Evolutionary conservation across 1,284 basidiomycete genomes (phyloP).

Genomic region (Exobasidium cylindrosporum): DNA sequence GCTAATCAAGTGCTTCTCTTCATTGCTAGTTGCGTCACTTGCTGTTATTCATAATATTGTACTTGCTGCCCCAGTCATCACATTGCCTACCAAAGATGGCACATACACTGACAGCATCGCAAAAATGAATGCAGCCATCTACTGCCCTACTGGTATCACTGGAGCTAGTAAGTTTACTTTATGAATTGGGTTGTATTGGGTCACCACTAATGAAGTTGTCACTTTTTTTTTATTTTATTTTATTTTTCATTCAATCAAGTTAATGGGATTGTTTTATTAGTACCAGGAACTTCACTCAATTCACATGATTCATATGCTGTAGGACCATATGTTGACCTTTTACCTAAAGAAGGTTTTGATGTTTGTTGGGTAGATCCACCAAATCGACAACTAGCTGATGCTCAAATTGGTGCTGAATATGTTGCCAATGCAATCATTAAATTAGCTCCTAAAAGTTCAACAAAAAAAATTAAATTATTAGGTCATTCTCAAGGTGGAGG

Average conservation of each 20-base stretch:
- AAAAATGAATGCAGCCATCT: slow-evolving; percentile 12
- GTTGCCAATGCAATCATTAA: slow-evolving; percentile 15
- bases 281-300: slow-evolving; percentile 13
- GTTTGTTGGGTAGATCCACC: slow-evolving; percentile 16
- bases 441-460: background rate
- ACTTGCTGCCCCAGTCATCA: too few species aligned
- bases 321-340: slow-evolving; percentile 13
- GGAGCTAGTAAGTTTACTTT: too few species aligned
- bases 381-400: slow-evolving; percentile 7
- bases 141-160: slow-evolving; percentile 11
- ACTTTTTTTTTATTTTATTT: too few species aligned
- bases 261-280: slow-evolving; percentile 13
- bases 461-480: slow-evolving; percentile 14
- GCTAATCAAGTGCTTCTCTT: too few species aligned
- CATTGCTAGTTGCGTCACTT: too few species aligned
- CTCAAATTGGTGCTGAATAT: slow-evolving; percentile 14
- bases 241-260: too few species aligned
- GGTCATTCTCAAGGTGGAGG: slow-evolving; percentile 17
- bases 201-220: too few species aligned
- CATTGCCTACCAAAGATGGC: slow-evolving; percentile 13
- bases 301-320: background rate
- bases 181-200: too few species aligned
- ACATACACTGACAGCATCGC: slow-evolving; percentile 13
- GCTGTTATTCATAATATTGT: too few species aligned
- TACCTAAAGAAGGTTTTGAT: slow-evolving; percentile 13